A percentile compares a stretch with the other conserved stretches of the same genome.
These are phyloP conservation scores for Fraxinus xanthoxyloides DNA, from an alignment of 305 asterid genomes.

Conservation along the genomic window DNA sequence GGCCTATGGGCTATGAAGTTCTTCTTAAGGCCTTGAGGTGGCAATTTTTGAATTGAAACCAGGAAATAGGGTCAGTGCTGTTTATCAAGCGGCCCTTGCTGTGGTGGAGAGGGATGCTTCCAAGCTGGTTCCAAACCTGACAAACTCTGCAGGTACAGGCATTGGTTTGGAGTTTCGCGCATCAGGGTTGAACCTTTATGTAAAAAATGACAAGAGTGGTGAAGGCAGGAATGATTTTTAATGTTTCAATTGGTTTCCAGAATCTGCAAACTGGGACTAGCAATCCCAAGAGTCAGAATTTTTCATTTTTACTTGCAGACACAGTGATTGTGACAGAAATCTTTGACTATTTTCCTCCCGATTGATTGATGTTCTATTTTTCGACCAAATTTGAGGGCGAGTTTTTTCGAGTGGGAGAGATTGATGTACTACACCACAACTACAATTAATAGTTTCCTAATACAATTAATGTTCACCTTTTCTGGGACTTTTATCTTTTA, in stretches of 20 bases:
- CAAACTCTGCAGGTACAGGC: background rate
- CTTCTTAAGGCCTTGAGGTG: background rate
- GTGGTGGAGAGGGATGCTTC: background rate
- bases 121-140: background rate
- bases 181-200: background rate
- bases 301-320: background rate
- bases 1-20: slow-evolving; percentile 11
- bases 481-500: background rate
- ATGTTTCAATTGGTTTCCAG: background rate
- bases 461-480: background rate
- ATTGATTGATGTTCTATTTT: background rate
- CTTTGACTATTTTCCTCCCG: background rate
- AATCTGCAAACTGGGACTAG: background rate
- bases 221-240: background rate
- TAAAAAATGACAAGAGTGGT: background rate
- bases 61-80: background rate
- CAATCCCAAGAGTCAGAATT: background rate
- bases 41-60: background rate
- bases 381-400: background rate
- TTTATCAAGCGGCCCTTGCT: background rate
- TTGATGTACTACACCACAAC: background rate
- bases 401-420: background rate
- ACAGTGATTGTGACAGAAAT: background rate
- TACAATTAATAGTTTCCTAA: background rate
- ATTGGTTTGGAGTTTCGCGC: background rate